Conservation (phyloP, 2,329 filamentous ascomycete genomes). For the Xylaria sp. region DNA sequence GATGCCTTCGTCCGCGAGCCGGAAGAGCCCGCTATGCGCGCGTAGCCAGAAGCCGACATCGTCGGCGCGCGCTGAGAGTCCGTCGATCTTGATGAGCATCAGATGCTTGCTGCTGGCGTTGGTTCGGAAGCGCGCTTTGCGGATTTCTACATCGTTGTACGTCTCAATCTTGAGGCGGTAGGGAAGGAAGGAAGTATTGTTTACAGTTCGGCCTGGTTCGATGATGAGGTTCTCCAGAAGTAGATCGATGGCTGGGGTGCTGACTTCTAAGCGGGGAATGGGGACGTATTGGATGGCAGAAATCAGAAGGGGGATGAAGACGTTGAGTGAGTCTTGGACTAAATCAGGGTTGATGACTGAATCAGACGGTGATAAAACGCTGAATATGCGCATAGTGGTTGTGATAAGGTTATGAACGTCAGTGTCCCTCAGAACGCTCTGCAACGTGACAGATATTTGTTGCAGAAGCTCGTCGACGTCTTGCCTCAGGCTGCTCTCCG, state of each 20-base stretch:
- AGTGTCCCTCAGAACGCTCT: slow-evolving; percentile 75
- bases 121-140: slow-evolving; percentile 78
- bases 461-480: slow-evolving; percentile 79
- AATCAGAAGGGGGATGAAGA: slow-evolving; percentile 82
- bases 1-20: slow-evolving; percentile 83
- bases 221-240: slow-evolving; percentile 91
- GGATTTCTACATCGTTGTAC: slow-evolving; percentile 86
- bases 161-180: slow-evolving; percentile 84
- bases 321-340: slow-evolving; percentile 78
- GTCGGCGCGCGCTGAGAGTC: slow-evolving; percentile 83
- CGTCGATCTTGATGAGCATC: slow-evolving; percentile 81
- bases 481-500: slow-evolving; percentile 73
- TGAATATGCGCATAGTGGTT: slow-evolving; percentile 74
- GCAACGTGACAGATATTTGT: slow-evolving; percentile 74
- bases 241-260: slow-evolving; percentile 84
- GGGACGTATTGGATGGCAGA: slow-evolving; percentile 86
- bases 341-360: slow-evolving; percentile 76
- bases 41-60: slow-evolving; percentile 92
- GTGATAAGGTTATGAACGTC: slow-evolving; percentile 76
- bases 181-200: slow-evolving; percentile 88
- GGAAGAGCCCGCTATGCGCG: slow-evolving; percentile 78
- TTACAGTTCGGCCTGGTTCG: slow-evolving; percentile 85
- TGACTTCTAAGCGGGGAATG: slow-evolving; percentile 89
- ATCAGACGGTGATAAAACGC: slow-evolving; percentile 74
- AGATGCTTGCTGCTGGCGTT: slow-evolving; percentile 74